These are phyloP conservation scores for Eucalyptus dawsonii DNA, from an alignment of 345 rosid species.

Conservation along the genomic window DNA sequence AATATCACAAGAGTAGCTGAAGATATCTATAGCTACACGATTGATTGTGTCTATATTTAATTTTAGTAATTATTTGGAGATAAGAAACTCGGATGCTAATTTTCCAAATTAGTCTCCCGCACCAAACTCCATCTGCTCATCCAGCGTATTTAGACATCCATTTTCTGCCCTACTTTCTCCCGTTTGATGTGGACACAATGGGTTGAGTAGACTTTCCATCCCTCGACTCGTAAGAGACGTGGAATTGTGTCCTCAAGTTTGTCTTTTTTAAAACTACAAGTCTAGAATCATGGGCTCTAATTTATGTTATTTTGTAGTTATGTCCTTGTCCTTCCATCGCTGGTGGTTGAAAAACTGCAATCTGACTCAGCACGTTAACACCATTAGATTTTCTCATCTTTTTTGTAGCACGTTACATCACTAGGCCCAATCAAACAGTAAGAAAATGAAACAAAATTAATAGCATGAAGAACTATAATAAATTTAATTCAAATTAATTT, in stretches of 20 bases:
- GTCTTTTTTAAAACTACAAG: neutral
- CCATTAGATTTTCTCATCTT: neutral
- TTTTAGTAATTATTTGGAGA: neutral
- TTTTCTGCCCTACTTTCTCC: neutral
- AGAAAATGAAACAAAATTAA: neutral
- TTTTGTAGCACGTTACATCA: neutral
- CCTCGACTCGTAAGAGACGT: neutral
- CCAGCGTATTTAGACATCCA: neutral
- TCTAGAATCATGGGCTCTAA: neutral
- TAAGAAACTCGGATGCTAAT: neutral
- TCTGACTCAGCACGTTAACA: neutral
- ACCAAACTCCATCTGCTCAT: neutral
- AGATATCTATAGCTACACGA: neutral
- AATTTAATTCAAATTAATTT: too few relatives aligned
- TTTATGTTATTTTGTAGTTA: neutral
- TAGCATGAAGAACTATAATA: too few relatives aligned
- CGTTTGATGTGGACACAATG: neutral
- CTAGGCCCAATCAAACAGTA: rapidly evolving
- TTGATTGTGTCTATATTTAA: neutral
- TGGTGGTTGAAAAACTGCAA: neutral
- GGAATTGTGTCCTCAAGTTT: neutral
- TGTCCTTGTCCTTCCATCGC: neutral
- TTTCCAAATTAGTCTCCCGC: neutral
- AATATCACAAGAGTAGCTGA: neutral
- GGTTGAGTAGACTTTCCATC: neutral